Base-by-base conservation (phyloP, 2,329 filamentous ascomycete species). In the Diplocarpon rosae region DNA sequence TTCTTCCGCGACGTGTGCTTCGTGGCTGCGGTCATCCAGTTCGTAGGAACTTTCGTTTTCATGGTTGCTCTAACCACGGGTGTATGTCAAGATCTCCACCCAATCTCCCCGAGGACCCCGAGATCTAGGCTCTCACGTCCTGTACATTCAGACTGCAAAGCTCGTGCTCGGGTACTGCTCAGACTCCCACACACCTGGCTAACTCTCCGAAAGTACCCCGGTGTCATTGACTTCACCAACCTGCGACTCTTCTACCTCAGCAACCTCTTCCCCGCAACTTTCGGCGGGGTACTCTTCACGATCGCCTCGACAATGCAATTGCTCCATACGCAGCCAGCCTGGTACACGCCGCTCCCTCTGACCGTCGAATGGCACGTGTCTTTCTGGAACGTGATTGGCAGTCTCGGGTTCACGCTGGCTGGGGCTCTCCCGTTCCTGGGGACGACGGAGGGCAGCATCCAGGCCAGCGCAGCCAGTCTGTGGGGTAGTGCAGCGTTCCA, bases 401-500 rank as follows among this genome's bases (percentile, higher is more conserved):
- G 45, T 41, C 16, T 53, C 2, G 52, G 53, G 1, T 56, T 56
- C 36, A 46, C 45, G 15, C 30, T 56, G 8, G 54, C 52, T 7
- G 51, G 49, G 7, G 43, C 46, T 5, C 27, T 55, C 11, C 44
- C 45, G 1, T 53, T 31, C 35, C 27, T 53, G 5, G 49, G 47
- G 5, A 52, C 37, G 7, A 33, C 39, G 15, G 37, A 20, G 14
- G 48, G 33, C 16, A 42, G 20, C 9, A 31, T 51, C 7, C 42
- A 47, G 45, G 49, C 33, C 8, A 43, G 37, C 16, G 17, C 47
- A 7, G 50, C 53, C 17, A 45, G 44, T 42, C 48, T 53, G 17
- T 53, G 52, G 50, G 53, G 53, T 5, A 54, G 53, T 51, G 52
- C 45, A 45, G 50, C 50, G 5, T 56, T 53, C 37, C 41, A 54